Conservation (phyloP, 1,139 yeast genomes). For the Petasospora fabianii region DNA sequence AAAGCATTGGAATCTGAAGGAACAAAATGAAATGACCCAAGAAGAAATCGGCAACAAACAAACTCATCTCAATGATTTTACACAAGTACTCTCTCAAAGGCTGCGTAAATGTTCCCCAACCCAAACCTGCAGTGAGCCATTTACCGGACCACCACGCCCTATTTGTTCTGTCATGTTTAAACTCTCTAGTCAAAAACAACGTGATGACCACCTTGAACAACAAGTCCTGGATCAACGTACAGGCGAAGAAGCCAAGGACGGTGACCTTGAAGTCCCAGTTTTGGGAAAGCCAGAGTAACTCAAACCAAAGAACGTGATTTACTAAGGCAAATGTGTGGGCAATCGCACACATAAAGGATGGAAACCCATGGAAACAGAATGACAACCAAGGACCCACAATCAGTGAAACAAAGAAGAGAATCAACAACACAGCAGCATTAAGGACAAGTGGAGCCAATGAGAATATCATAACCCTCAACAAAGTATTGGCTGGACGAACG, state of each 20-base stretch:
- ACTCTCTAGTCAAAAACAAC: constrained; percentile 45
- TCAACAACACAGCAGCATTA: constrained; percentile 38
- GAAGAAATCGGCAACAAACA: constrained; percentile 49
- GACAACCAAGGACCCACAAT: constrained; percentile 45
- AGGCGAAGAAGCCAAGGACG: constrained; percentile 43
- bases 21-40: constrained; percentile 51
- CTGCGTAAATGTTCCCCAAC: constrained; percentile 46
- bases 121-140: constrained; percentile 54
- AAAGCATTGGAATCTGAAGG: constrained; percentile 48
- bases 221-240: constrained; percentile 42
- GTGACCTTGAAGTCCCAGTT: constrained; percentile 50
- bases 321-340: constrained; percentile 43
- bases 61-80: constrained; percentile 51
- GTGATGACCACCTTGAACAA: constrained; percentile 40
- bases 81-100: constrained; percentile 54
- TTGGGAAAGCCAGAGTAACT: constrained; percentile 49
- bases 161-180: constrained; percentile 46
- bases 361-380: constrained; percentile 36
- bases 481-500: constrained; percentile 46
- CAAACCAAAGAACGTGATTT: constrained; percentile 44
- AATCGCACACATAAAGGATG: constrained; percentile 41
- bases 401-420: constrained; percentile 40
- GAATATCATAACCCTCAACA: constrained; percentile 43
- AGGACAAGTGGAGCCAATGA: constrained; percentile 46
- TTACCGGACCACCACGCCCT: constrained; percentile 69